Conservation (phyloP, 768 basidiomycete species). For the Suillus clintonianus region DNA sequence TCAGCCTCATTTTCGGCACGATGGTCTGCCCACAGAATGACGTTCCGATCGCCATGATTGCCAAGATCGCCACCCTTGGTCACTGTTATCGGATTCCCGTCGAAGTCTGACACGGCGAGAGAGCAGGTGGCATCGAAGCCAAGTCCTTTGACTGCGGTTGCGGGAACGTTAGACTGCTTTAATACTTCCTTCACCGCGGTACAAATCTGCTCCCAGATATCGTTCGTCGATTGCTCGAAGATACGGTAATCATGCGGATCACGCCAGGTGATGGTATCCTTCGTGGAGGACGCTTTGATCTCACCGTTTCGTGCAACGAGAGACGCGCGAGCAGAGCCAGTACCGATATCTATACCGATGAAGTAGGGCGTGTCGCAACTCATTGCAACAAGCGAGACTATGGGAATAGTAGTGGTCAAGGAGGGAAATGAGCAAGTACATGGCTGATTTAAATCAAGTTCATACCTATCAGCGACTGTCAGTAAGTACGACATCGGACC, state of each 20-base stretch:
- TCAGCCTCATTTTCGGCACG: constrained; percentile 91
- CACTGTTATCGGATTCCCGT: constrained; percentile 75
- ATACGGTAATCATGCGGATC: constrained; percentile 84
- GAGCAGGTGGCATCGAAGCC: constrained; percentile 98
- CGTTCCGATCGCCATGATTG: constrained; percentile 71
- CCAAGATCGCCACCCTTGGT: constrained; percentile 70
- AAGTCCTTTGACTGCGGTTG: constrained; percentile 74
- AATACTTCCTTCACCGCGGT: constrained; percentile 66
- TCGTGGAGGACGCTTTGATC: constrained; percentile 76
- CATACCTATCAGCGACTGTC: neutral
- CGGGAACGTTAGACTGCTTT: constrained; percentile 51
- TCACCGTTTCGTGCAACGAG: constrained; percentile 71
- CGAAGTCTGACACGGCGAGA: constrained; percentile 76
- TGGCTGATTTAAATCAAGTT: neutral
- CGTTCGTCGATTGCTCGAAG: constrained; percentile 92
- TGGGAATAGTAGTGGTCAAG: constrained; percentile 2
- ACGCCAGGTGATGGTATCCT: constrained; percentile 84
- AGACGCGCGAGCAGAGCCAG: constrained; percentile 88
- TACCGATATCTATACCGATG: constrained; percentile 85
- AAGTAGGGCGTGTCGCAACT: constrained; percentile 47
- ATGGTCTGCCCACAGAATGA: constrained; percentile 97
- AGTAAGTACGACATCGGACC: constrained; percentile 7
- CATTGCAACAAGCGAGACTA: constrained; percentile 28
- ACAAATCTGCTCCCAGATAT: constrained; percentile 82
- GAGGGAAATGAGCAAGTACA: neutral